Percentiles rank a stretch among this genome's conserved stretches.
These are phyloP conservation scores for Xanthoconium separans DNA, from an alignment of 1,284 basidiomycete species.

Conservation along the genomic window DNA sequence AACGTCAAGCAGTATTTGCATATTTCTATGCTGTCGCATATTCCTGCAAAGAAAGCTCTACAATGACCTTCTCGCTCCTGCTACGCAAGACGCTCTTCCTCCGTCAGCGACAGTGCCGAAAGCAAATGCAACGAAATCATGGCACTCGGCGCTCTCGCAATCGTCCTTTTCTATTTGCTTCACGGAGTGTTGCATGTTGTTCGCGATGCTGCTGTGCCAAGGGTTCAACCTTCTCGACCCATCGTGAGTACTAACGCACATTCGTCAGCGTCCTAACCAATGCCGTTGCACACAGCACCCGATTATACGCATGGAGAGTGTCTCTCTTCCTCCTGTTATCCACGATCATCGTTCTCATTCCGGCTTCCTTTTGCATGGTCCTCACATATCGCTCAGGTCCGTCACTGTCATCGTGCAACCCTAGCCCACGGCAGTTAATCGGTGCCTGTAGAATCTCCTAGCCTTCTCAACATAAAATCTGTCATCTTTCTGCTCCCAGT, in stretches of 20 bases:
- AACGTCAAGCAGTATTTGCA: conserved; percentile 33
- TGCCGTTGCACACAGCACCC: conserved; percentile 36
- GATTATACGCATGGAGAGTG: conserved; percentile 61
- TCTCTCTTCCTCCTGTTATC: conserved; percentile 57
- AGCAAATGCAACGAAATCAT: conserved; percentile 29
- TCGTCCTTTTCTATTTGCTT: conserved; percentile 64
- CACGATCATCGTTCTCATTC: conserved; percentile 59
- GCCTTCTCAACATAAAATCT: conserved; percentile 20
- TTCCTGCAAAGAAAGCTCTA: conserved; percentile 56
- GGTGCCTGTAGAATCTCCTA: conserved; percentile 24
- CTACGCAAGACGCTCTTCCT: conserved; percentile 39
- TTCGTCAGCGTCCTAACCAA: conserved; percentile 1
- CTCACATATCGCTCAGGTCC: conserved; percentile 44
- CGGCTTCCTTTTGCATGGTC: conserved; percentile 59
- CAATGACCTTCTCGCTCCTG: conserved; percentile 48
- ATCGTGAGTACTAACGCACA: conserved; percentile 39
- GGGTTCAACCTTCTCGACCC: conserved; percentile 51
- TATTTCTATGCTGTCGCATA: conserved; percentile 55
- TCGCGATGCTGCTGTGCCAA: conserved; percentile 66
- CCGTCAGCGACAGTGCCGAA: conserved; percentile 39
- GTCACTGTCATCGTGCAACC: conserved; percentile 1
- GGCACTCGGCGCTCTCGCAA: conserved; percentile 56
- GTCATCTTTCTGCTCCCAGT: conserved; percentile 44
- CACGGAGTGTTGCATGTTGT: conserved; percentile 66
- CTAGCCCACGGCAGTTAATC: not conserved